Conservation (phyloP, 83 land plant species). For the Diphasiastrum complanatum region DNA sequence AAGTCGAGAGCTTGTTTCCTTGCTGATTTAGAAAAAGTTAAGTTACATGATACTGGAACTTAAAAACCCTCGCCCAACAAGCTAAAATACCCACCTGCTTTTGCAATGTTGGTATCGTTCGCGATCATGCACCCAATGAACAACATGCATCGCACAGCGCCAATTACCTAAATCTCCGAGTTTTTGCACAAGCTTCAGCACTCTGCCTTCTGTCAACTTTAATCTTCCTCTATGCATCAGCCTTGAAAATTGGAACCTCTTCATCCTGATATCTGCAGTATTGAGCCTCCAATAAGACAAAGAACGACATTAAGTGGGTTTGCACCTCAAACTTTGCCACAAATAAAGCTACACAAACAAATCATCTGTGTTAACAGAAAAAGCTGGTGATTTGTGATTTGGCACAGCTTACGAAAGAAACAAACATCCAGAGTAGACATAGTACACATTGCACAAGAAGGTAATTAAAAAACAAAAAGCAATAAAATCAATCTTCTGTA, state of each 20-base stretch:
- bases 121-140: constrained; percentile 79
- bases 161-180: constrained; percentile 72
- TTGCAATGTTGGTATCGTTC: constrained; percentile 59
- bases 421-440: no score
- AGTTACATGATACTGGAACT: not conserved
- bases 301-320: constrained; percentile 5
- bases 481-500: no score
- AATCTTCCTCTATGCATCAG: constrained; percentile 71
- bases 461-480: no score
- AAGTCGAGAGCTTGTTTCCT: not conserved
- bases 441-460: no score
- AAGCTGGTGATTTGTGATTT: no score
- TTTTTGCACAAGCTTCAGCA: constrained; percentile 60
- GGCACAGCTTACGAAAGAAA: no score
- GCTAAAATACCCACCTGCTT: constrained; percentile 39
- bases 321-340: no score
- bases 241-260: constrained; percentile 61
- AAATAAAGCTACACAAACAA: no score
- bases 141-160: constrained; percentile 73
- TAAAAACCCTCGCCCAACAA: not conserved
- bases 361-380: no score
- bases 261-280: constrained; percentile 50
- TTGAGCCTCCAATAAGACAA: constrained; percentile 42
- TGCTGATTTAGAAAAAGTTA: not conserved
- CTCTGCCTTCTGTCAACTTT: constrained; percentile 63